phyloP scores from a whole-genome alignment of 2,329 filamentous ascomycete species.

The Arthroderma uncinatum region DNA sequence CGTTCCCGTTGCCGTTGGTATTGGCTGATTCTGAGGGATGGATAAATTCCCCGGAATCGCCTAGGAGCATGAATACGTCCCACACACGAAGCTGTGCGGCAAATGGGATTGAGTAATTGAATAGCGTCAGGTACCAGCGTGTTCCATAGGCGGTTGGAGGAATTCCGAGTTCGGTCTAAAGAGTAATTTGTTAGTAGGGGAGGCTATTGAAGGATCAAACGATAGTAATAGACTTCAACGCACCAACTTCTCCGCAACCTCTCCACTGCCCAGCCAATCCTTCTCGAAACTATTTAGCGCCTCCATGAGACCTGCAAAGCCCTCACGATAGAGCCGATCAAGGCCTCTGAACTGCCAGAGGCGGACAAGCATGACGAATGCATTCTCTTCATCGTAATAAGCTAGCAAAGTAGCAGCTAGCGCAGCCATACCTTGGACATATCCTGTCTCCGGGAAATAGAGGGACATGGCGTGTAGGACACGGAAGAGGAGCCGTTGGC shows the following conservation, averaged over 20 bases:
- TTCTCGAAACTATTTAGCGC: slow-evolving; percentile 76
- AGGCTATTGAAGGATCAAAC: background rate
- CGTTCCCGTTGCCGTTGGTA: slow-evolving; percentile 15
- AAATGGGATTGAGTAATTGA: slow-evolving; percentile 94
- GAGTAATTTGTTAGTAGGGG: background rate
- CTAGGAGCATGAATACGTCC: slow-evolving; percentile 95
- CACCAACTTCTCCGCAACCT: slow-evolving; percentile 71
- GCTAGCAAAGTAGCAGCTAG: slow-evolving; percentile 84
- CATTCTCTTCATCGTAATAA: slow-evolving; percentile 90
- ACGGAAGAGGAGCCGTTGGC: slow-evolving; percentile 81
- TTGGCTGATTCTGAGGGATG: slow-evolving; percentile 15
- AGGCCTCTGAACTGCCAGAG: slow-evolving; percentile 84
- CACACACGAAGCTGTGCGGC: slow-evolving; percentile 87
- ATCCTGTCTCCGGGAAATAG: slow-evolving; percentile 82
- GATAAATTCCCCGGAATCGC: slow-evolving; percentile 50
- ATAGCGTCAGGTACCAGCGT: slow-evolving; percentile 92
- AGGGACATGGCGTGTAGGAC: slow-evolving; percentile 85
- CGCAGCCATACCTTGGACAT: slow-evolving; percentile 96
- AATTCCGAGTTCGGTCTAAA: slow-evolving; percentile 62
- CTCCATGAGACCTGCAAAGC: slow-evolving; percentile 77
- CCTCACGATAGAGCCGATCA: slow-evolving; percentile 69
- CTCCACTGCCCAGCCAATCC: slow-evolving; percentile 66
- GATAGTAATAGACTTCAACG: slow-evolving; percentile 29
- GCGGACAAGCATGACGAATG: slow-evolving; percentile 93
- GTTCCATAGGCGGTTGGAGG: slow-evolving; percentile 89